These are phyloP conservation scores for Fomitopsis schrenkii DNA, from an alignment of 1,284 basidiomycete species.

Conservation along the genomic window DNA sequence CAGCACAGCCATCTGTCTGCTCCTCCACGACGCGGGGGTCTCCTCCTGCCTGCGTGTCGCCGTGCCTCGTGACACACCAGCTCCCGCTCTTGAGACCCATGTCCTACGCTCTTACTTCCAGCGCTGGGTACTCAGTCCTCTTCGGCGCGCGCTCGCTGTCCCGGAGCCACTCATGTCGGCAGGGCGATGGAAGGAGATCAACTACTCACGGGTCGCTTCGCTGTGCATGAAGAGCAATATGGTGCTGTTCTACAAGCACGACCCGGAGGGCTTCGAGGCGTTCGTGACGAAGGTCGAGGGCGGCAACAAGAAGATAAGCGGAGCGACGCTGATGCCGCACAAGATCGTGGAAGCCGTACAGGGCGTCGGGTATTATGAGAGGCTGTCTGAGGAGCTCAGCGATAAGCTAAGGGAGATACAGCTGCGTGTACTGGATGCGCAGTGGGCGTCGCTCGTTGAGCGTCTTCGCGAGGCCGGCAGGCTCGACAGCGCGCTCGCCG, in stretches of 20 bases:
- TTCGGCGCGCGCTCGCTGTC: slow-evolving; percentile 41
- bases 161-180: slow-evolving; percentile 63
- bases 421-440: slow-evolving; percentile 47
- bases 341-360: slow-evolving; percentile 36
- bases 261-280: slow-evolving; percentile 49
- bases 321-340: slow-evolving; percentile 60
- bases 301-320: slow-evolving; percentile 52
- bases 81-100: slow-evolving; percentile 27
- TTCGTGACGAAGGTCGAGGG: slow-evolving; percentile 53
- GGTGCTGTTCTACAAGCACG: slow-evolving; percentile 49
- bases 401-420: slow-evolving; percentile 29
- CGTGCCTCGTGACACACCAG: slow-evolving; percentile 7
- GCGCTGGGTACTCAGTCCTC: slow-evolving; percentile 51
- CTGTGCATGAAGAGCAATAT: slow-evolving; percentile 57
- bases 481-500: slow-evolving; percentile 58
- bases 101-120: slow-evolving; percentile 49
- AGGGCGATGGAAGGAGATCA: slow-evolving; percentile 53
- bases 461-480: slow-evolving; percentile 48
- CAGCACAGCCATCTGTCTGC: slow-evolving; percentile 52
- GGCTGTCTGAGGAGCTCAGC: slow-evolving; percentile 10
- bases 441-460: slow-evolving; percentile 60
- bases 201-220: slow-evolving; percentile 53
- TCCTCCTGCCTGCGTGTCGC: slow-evolving; percentile 19
- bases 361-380: background rate
- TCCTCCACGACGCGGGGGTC: slow-evolving; percentile 38